Conservation (phyloP, 495 filamentous ascomycete genomes). For the Schizothecium vesticola region DNA sequence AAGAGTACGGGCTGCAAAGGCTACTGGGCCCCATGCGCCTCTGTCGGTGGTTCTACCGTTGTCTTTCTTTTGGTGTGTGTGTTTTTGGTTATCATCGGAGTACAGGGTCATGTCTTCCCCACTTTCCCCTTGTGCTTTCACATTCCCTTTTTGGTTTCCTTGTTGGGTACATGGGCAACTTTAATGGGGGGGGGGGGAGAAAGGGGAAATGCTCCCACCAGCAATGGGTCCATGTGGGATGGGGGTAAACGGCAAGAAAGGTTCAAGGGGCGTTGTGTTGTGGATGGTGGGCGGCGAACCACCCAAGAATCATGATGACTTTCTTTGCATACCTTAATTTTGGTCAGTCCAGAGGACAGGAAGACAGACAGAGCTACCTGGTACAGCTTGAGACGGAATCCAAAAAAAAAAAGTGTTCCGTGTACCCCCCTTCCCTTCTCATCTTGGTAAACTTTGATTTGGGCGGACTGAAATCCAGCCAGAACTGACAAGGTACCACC, state of each 20-base stretch:
- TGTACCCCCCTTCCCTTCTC: not conserved
- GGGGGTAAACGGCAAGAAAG: not conserved
- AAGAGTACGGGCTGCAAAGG: not conserved
- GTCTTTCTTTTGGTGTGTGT: not conserved
- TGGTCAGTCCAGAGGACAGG: not conserved
- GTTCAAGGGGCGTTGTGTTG: not conserved
- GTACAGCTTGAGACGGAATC: not conserved
- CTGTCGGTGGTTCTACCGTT: not conserved
- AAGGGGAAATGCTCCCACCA: slow-evolving; percentile 7
- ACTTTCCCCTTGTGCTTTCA: not conserved
- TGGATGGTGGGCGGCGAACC: not conserved
- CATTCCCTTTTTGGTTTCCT: not conserved
- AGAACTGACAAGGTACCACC: not conserved
- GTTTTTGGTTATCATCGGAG: not conserved
- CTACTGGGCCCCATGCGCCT: not conserved
- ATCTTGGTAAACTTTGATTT: not conserved
- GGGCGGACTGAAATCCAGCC: not conserved
- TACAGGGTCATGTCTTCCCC: not conserved
- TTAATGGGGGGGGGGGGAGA: not conserved
- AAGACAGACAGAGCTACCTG: not conserved
- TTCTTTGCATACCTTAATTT: not conserved
- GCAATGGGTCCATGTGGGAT: not conserved
- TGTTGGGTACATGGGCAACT: not conserved
- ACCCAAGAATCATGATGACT: not conserved
- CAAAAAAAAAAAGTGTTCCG: not conserved